Evolutionary conservation across 495 filamentous ascomycete species (phyloP).

Genomic region (Podospora anserina): DNA sequence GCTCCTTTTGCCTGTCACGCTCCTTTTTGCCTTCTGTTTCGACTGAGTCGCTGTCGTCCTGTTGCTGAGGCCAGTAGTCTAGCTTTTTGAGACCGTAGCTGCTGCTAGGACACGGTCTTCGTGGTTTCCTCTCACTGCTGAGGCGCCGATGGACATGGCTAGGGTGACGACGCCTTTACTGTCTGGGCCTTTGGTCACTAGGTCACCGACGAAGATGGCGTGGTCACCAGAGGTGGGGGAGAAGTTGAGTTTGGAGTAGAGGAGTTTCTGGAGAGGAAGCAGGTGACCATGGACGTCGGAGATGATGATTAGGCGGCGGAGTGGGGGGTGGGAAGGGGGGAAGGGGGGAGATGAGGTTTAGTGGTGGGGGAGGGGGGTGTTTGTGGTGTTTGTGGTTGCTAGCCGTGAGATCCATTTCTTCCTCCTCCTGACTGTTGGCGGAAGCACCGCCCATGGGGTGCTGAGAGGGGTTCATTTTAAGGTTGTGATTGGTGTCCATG

Average conservation of each 20-base stretch:
- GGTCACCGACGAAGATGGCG: constrained; percentile 76
- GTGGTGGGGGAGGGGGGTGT: constrained; percentile 30
- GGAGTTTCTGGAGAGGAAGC: constrained; percentile 59
- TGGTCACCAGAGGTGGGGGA: constrained; percentile 60
- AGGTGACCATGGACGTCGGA: constrained; percentile 91
- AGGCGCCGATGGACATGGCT: constrained; percentile 64
- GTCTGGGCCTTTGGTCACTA: constrained; percentile 86
- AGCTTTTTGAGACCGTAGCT: constrained; percentile 11
- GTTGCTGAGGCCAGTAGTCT: constrained; percentile 11
- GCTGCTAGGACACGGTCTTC: constrained; percentile 69
- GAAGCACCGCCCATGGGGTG: background rate
- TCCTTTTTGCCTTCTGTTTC: constrained; percentile 25
- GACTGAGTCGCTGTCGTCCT: constrained; percentile 14
- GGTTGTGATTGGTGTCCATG: constrained; percentile 7
- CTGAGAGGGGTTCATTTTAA: background rate
- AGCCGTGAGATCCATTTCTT: background rate
- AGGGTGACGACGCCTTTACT: constrained; percentile 73
- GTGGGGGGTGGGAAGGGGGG: constrained; percentile 35
- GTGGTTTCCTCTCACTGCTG: constrained; percentile 87
- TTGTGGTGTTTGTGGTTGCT: constrained; percentile 19
- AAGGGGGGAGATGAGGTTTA: constrained; percentile 34
- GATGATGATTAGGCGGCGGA: constrained; percentile 61
- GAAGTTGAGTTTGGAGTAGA: constrained; percentile 62
- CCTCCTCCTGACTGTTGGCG: background rate
- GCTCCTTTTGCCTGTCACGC: constrained; percentile 26